Evolutionary conservation across 139 green algal genomes (phyloP).

Genomic region (Picochlorum sp.): DNA sequence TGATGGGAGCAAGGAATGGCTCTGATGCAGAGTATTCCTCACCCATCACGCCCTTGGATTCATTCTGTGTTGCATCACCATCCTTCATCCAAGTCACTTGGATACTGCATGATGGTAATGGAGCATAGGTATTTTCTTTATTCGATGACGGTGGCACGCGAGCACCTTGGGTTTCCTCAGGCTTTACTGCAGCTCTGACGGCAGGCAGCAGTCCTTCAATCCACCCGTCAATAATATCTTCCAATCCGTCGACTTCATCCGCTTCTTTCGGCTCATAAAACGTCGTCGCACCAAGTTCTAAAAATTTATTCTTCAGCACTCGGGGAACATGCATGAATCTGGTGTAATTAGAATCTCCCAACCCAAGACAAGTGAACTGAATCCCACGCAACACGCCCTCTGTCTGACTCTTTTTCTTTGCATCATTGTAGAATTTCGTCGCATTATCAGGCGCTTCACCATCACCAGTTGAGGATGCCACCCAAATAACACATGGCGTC

Average conservation of each 20-base stretch:
- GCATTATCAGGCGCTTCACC: conserved; percentile 92
- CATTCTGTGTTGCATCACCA: neutral
- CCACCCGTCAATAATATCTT: conserved; percentile 74
- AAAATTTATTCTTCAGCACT: conserved; percentile 49
- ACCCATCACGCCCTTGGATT: neutral
- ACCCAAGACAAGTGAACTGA: conserved; percentile 72
- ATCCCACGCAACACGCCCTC: conserved; percentile 38
- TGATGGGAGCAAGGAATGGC: conserved; percentile 57
- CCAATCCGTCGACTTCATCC: conserved; percentile 90
- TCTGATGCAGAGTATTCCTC: neutral
- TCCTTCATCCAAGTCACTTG: conserved; percentile 16
- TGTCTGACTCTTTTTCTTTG: conserved; percentile 36
- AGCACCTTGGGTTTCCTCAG: conserved; percentile 6
- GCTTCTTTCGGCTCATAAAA: conserved; percentile 73
- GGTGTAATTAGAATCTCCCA: conserved; percentile 98
- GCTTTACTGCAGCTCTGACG: conserved; percentile 29
- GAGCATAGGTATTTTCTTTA: conserved; percentile 33
- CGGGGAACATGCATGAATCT: conserved; percentile 80
- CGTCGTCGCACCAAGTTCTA: conserved; percentile 62
- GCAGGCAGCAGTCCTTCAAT: conserved; percentile 42
- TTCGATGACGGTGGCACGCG: neutral
- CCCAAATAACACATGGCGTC: conserved; percentile 38
- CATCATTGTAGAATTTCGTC: conserved; percentile 51
- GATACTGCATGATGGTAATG: conserved; percentile 47
- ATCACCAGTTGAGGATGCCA: conserved; percentile 72